Evolutionary conservation across 139 green algal genomes (phyloP).

Genomic region (Chlorella sp.): DNA sequence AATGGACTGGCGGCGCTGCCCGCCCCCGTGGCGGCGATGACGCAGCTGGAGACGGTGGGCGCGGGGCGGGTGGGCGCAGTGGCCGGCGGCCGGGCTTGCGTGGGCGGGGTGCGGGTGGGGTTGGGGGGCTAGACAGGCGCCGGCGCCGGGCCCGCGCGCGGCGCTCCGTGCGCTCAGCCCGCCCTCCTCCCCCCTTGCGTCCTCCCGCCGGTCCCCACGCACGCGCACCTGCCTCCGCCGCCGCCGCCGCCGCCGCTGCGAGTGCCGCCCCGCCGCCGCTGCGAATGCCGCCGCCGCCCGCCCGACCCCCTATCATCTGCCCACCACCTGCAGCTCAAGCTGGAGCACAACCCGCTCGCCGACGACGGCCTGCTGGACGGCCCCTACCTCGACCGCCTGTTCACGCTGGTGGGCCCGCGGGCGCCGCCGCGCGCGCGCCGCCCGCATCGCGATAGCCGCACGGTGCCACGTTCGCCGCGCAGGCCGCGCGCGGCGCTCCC

Average conservation of each 20-base stretch:
- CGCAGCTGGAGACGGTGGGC: slow-evolving; percentile 12
- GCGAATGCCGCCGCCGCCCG: too few relatives aligned
- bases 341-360: neutral
- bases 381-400: slow-evolving; percentile 1
- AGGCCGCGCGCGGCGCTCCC: too few relatives aligned
- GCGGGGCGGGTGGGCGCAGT: neutral
- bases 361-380: neutral
- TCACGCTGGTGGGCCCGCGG: too few relatives aligned
- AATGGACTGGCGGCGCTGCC: slow-evolving; percentile 1
- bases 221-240: neutral
- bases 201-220: neutral
- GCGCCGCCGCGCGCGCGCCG: too few relatives aligned
- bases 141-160: too few relatives aligned
- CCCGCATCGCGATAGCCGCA: neutral
- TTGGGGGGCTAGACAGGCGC: too few relatives aligned
- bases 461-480: neutral
- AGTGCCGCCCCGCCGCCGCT: too few relatives aligned
- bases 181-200: neutral
- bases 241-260: neutral
- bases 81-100: too few relatives aligned
- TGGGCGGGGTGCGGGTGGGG: neutral
- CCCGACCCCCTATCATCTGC: too few relatives aligned
- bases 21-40: neutral
- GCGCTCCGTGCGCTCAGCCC: too few relatives aligned
- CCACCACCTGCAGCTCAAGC: slow-evolving; percentile 7